A percentile compares a stretch with the other conserved stretches of the same genome.
Conservation (phyloP, 2,329 filamentous ascomycete species). For the Colletotrichum sp. region DNA sequence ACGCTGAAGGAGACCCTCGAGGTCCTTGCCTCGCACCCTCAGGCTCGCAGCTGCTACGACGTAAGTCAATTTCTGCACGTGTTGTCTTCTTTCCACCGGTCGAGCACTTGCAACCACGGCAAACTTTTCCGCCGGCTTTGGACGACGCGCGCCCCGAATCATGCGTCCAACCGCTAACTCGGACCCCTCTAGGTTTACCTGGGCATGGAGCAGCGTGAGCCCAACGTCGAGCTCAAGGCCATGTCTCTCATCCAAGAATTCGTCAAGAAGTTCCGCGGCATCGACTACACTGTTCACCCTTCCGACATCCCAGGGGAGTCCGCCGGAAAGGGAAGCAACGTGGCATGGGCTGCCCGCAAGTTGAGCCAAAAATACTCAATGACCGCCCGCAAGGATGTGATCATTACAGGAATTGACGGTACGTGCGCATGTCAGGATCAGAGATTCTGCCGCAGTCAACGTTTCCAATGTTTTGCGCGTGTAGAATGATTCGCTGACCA, state of each 20-base stretch:
- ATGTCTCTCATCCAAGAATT: slow-evolving; percentile 66
- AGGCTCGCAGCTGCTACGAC: slow-evolving; percentile 70
- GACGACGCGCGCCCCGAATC: background rate
- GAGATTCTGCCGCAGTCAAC: slow-evolving; percentile 15
- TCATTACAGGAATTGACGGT: slow-evolving; percentile 78
- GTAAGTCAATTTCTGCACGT: slow-evolving; percentile 50
- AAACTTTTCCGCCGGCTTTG: slow-evolving; percentile 2
- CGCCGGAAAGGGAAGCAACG: slow-evolving; percentile 77
- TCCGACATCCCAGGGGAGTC: slow-evolving; percentile 69
- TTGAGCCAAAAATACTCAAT: slow-evolving; percentile 66
- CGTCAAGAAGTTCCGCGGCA: slow-evolving; percentile 67
- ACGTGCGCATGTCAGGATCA: slow-evolving; percentile 35
- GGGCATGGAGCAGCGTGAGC: slow-evolving; percentile 75
- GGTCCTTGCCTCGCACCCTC: slow-evolving; percentile 70
- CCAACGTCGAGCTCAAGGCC: slow-evolving; percentile 65
- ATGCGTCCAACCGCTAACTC: slow-evolving; percentile 18
- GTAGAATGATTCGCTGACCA: slow-evolving; percentile 33
- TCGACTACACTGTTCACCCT: slow-evolving; percentile 73
- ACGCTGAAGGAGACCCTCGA: slow-evolving; percentile 72
- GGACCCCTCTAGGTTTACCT: slow-evolving; percentile 63
- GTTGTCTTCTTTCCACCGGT: background rate
- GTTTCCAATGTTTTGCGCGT: slow-evolving; percentile 22
- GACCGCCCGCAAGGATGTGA: slow-evolving; percentile 60
- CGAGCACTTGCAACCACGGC: background rate
- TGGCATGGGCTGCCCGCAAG: slow-evolving; percentile 72